These are phyloP conservation scores for Boletus vinaceobasis DNA, from an alignment of 768 basidiomycete species.

Conservation along the genomic window DNA sequence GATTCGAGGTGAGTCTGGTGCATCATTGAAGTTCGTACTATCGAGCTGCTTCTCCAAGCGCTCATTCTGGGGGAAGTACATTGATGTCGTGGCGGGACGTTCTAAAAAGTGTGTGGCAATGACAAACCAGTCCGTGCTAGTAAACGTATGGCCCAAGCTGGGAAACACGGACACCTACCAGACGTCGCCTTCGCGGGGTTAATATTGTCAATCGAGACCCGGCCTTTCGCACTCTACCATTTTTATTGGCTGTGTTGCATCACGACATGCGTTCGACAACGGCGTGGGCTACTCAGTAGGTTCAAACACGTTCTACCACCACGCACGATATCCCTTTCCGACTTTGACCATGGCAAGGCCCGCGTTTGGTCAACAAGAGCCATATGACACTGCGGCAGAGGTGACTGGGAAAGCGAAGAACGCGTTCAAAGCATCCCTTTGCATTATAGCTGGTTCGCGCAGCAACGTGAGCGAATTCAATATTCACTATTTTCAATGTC, in stretches of 20 bases:
- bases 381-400: neutral
- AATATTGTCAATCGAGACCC: constrained; percentile 7
- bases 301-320: neutral
- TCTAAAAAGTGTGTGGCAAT: constrained; percentile 6
- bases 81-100: constrained; percentile 6
- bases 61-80: constrained; percentile 4
- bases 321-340: neutral
- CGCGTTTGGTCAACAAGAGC: neutral
- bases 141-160: neutral
- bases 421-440: neutral
- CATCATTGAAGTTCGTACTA: constrained; percentile 14
- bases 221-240: constrained; percentile 1
- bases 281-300: neutral
- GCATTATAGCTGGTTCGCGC: neutral
- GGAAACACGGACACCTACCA: constrained; percentile 2
- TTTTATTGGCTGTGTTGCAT: constrained; percentile 3
- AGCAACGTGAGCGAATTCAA: neutral
- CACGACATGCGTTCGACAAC: constrained; percentile 3
- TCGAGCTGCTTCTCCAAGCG: constrained; percentile 3
- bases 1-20: neutral
- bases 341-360: neutral
- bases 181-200: constrained; percentile 5
- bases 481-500: neutral
- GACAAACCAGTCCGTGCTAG: constrained; percentile 9
- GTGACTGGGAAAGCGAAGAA: neutral